Evolutionary conservation across 805 yeast species (phyloP), one percentile per base, ranked within the genome.

Genomic region (Cephaloascus fragrans): DNA sequence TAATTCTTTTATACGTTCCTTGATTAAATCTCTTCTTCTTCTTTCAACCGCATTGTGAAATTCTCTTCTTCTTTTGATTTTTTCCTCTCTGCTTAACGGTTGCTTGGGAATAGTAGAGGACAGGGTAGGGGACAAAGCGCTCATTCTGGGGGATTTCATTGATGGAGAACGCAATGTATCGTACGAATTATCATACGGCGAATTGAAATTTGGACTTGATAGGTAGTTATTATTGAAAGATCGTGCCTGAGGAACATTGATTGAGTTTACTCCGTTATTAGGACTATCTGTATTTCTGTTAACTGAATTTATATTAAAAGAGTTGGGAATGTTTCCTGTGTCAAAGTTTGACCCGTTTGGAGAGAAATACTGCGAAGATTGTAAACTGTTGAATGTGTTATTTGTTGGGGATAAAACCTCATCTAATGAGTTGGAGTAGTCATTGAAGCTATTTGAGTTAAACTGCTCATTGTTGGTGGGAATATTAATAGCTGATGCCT

Each of bases 21-120:
- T 88, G 52, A 89, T 89, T 48, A 86, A 68, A 56, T 90, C 97
- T 45, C 97, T 71, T 53, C 97, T 73, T 48, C 96, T 71, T 50
- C 96, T 72, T 58, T 89, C 97, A 3, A 89, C 97, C 1, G 95
- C 96, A 54, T 89, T 89, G 57, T 89, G 97, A 44, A 87, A 80
- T 53, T 88, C 96, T 43, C 95, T 65, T 45, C 96, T 71, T 45
- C 95, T 71, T 44, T 77, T 74, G 39, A 83, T 56, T 52, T 83
- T 83, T 42, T 82, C 87, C 39, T 83, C 94, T 50, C 76, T 77
- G 3, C 73, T 58, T 44, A 67, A 49, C 40, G 59, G 67, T 40
- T 61, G 64, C 3, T 66, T 53, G 5, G 62, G 52, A 4, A 49
- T 41, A 18, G 52, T 45, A 12, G 23, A 32, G 14, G 17, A 10